Evolutionary conservation across 495 filamentous ascomycete genomes (phyloP).

Genomic region (Penicillium psychrofluorescens): DNA sequence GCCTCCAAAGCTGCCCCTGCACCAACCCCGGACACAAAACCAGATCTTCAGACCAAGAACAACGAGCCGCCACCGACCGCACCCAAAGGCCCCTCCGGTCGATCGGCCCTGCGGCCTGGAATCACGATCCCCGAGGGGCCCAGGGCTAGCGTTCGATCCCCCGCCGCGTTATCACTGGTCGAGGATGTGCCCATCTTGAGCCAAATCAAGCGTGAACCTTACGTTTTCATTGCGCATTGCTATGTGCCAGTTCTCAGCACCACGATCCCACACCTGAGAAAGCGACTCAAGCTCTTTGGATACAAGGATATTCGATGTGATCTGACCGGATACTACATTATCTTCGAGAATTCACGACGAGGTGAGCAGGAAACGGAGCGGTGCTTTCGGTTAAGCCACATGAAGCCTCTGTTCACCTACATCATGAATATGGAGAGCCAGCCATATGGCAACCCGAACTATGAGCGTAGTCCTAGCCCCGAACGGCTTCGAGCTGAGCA

Average conservation of each 20-base stretch:
- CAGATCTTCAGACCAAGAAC: constrained; percentile 25
- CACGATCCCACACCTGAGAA: constrained; percentile 79
- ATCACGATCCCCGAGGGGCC: constrained; percentile 40
- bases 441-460: constrained; percentile 57
- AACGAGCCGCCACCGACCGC: constrained; percentile 71
- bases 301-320: constrained; percentile 77
- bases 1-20: constrained; percentile 28
- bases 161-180: constrained; percentile 41
- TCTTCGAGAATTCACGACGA: constrained; percentile 67
- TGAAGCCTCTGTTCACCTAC: constrained; percentile 80
- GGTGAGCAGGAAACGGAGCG: constrained; percentile 74
- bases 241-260: constrained; percentile 82
- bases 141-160: constrained; percentile 32
- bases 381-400: constrained; percentile 67
- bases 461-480: constrained; percentile 56
- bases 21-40: constrained; percentile 15
- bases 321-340: constrained; percentile 79
- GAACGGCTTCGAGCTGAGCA: constrained; percentile 45
- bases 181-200: constrained; percentile 54
- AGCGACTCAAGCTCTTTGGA: constrained; percentile 69
- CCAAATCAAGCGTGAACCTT: constrained; percentile 73
- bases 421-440: constrained; percentile 86
- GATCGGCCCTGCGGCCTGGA: constrained; percentile 35
- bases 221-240: constrained; percentile 82
- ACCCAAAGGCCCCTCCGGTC: constrained; percentile 78